phyloP scores from a whole-genome alignment of 176 grass and related monocot species.

The sorghum (Sorghum bicolor) region Sorghum_bicolor_NCBIv3 NC_012876.2:53496501-53497000 shows the following conservation, averaged over 20 bases:
- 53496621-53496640: not conserved
- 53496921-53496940: not conserved
- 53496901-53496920: not conserved
- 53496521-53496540: conserved; percentile 30
- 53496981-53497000: conserved; percentile 22
- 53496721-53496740: not conserved
- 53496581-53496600: conserved; percentile 4
- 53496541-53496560: conserved; percentile 36
- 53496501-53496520: conserved; percentile 28
- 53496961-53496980: not conserved
- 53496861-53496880: conserved; percentile 2
- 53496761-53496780: not conserved
- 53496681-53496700: not conserved
- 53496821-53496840: not conserved
- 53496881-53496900: not conserved
- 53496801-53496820: not conserved
- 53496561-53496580: not conserved
- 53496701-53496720: not conserved
- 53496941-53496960: not conserved
- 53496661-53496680: not conserved
- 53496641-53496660: conserved; percentile 15
- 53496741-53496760: not conserved
- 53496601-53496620: not conserved
- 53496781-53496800: not conserved
- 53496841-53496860: not conserved